Base-by-base conservation (phyloP, 2,329 filamentous ascomycete genomes). In the Sarocladium strictum region DNA sequence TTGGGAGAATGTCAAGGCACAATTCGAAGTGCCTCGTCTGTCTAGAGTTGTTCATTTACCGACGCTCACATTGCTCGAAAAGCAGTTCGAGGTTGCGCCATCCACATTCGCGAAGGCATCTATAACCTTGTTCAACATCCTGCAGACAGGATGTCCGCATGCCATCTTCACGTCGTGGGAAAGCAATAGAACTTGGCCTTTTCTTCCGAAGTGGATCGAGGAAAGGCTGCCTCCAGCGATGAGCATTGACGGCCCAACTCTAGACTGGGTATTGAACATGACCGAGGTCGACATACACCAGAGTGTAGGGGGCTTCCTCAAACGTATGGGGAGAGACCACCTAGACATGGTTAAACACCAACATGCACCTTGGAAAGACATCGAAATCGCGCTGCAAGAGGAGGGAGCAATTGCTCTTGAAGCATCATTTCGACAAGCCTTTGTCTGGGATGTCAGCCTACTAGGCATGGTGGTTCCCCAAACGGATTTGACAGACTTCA, bases 391-490 rank as follows among this genome's bases (percentile, higher is more conserved):
- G 15, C 64, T 72, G 7, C 56, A 59, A 17, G 69, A 71, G 24
- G 69, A 72, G 53, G 69, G 63, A 0, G 56, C 55, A 10, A 58
- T 63, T 19, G 69, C 67, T 1, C 56, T 61, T 3, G 62, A 68
- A 2, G 70, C 68, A 0, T 69, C 69, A 1, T 71, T 64, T 29
- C 62, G 69, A 23, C 70, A 72, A 49, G 61, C 65, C 2, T 71
- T 72, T 53, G 68, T 72, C 9, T 72, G 69, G 70, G 70, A 72
- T 53, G 58, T 71, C 2, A 69, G 64, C 7, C 60, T 72, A 29
- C 15, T 33, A 15, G 65, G 64, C 3, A 60, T 69, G 50, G 56
- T 57, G 4, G 52, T 60, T 19, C 5, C 58, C 59, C 0, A 57
- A 55, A 6, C 58, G 56, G 1, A 53, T 56, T 6, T 58, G 58